These are phyloP conservation scores for Ganoderma multipileum DNA, from an alignment of 1,284 basidiomycete genomes.

Conservation along the genomic window DNA sequence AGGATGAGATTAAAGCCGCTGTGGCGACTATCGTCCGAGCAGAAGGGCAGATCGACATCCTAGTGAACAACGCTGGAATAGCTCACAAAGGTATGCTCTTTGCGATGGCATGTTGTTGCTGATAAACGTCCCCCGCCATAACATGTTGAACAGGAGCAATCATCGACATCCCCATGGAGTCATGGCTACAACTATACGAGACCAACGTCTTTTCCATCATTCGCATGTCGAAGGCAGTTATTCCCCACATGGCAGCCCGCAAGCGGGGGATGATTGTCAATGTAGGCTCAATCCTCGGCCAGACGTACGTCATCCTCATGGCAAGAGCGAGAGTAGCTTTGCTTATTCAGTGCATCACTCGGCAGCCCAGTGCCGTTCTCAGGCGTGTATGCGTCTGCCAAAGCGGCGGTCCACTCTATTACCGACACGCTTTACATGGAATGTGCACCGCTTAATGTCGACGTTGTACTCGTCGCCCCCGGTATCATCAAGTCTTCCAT, in stretches of 20 bases:
- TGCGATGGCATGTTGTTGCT: not conserved
- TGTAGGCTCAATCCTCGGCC: slow-evolving; percentile 75
- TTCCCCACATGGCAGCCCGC: slow-evolving; percentile 72
- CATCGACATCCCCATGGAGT: slow-evolving; percentile 64
- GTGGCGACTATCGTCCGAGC: slow-evolving; percentile 34
- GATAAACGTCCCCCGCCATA: not conserved
- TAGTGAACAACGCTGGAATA: slow-evolving; percentile 42
- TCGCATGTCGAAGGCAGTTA: slow-evolving; percentile 65
- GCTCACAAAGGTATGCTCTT: slow-evolving; percentile 34
- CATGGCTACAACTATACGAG: slow-evolving; percentile 60
- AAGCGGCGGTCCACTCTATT: slow-evolving; percentile 67
- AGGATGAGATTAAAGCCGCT: slow-evolving; percentile 34
- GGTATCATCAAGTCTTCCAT: slow-evolving; percentile 52
- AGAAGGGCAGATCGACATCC: slow-evolving; percentile 36
- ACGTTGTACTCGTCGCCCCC: slow-evolving; percentile 66
- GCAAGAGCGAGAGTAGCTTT: not conserved
- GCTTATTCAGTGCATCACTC: not conserved
- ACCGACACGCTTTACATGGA: slow-evolving; percentile 75
- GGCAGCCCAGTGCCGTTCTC: slow-evolving; percentile 73
- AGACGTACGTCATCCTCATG: slow-evolving; percentile 49
- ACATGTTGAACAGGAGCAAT: slow-evolving; percentile 55
- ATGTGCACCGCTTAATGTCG: slow-evolving; percentile 63
- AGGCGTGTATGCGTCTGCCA: slow-evolving; percentile 70
- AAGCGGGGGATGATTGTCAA: slow-evolving; percentile 73
- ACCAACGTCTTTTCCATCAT: slow-evolving; percentile 70